Evolutionary conservation across 495 filamentous ascomycete genomes (phyloP).

Genomic region (Hypoxylon perforatum): DNA sequence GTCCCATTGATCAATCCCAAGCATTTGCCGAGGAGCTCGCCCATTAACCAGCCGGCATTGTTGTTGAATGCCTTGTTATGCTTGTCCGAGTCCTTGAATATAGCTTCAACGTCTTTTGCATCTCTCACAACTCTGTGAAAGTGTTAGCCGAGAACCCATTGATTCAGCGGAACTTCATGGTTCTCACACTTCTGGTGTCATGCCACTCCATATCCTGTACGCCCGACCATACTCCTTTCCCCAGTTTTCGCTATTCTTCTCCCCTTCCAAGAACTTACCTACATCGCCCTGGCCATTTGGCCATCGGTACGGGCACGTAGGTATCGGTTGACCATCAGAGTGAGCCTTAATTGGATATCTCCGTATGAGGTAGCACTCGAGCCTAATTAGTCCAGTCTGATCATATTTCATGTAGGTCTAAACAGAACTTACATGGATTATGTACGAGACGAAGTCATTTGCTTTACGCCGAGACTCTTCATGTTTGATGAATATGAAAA

Average conservation of each 20-base stretch:
- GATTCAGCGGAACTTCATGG: not conserved
- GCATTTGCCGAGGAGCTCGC: constrained; percentile 52
- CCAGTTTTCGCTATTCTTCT: constrained; percentile 37
- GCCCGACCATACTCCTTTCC: constrained; percentile 34
- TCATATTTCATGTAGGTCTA: not conserved
- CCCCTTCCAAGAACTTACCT: constrained; percentile 44
- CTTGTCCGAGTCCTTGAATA: constrained; percentile 49
- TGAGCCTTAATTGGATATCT: constrained; percentile 6
- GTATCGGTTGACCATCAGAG: constrained; percentile 7
- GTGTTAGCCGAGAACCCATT: constrained; percentile 2
- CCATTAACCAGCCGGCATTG: constrained; percentile 49
- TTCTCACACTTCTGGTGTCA: constrained; percentile 45
- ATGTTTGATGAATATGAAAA: too few species aligned
- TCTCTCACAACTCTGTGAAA: constrained; percentile 36
- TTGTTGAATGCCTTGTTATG: constrained; percentile 48
- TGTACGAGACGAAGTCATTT: not conserved
- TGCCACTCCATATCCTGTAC: constrained; percentile 50
- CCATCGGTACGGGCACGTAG: constrained; percentile 42
- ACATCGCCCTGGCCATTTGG: constrained; percentile 47
- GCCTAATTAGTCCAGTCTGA: not conserved
- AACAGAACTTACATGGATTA: constrained; percentile 7
- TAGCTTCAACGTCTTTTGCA: constrained; percentile 40
- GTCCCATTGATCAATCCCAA: constrained; percentile 49
- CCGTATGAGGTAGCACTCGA: constrained; percentile 5
- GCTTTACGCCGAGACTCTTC: not conserved